phyloP scores from a whole-genome alignment of 495 filamentous ascomycete genomes.

The Talaromyces nanjingensis region DNA sequence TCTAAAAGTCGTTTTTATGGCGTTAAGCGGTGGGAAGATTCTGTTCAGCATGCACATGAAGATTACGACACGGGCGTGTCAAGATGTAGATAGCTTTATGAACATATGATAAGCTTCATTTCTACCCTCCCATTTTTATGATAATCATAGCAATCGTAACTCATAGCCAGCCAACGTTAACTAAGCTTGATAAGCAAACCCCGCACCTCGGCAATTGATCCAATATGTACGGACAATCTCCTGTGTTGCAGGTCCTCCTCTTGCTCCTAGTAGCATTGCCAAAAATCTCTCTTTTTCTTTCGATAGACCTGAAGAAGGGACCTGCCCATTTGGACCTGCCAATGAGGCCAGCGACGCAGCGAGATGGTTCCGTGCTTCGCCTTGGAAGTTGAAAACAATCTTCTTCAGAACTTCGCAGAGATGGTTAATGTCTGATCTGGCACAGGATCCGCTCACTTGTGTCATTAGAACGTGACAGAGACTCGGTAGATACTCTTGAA shows the following conservation, averaged over 20 bases:
- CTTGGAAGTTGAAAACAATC: constrained; percentile 58
- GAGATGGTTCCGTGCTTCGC: constrained; percentile 59
- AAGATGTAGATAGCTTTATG: constrained; percentile 1
- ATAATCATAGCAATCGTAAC: neutral
- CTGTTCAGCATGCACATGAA: neutral
- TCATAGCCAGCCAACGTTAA: neutral
- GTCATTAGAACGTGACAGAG: constrained; percentile 52
- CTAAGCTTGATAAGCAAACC: constrained; percentile 45
- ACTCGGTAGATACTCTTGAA: constrained; percentile 52
- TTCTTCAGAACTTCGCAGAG: constrained; percentile 73
- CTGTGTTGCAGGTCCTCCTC: constrained; percentile 53
- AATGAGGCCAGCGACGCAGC: constrained; percentile 48
- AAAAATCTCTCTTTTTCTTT: constrained; percentile 32
- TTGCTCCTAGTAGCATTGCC: constrained; percentile 40
- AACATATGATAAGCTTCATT: neutral
- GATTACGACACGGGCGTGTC: neutral
- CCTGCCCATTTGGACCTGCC: constrained; percentile 46
- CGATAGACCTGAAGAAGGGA: constrained; percentile 11
- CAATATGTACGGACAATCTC: constrained; percentile 61
- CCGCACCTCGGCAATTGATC: constrained; percentile 61
- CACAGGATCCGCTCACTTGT: constrained; percentile 68
- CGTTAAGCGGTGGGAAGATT: constrained; percentile 1
- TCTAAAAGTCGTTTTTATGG: constrained; percentile 4
- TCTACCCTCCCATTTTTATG: neutral
- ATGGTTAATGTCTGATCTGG: constrained; percentile 69